Base-by-base conservation (phyloP, 768 basidiomycete species). In the Trametes sanguinea region DNA sequence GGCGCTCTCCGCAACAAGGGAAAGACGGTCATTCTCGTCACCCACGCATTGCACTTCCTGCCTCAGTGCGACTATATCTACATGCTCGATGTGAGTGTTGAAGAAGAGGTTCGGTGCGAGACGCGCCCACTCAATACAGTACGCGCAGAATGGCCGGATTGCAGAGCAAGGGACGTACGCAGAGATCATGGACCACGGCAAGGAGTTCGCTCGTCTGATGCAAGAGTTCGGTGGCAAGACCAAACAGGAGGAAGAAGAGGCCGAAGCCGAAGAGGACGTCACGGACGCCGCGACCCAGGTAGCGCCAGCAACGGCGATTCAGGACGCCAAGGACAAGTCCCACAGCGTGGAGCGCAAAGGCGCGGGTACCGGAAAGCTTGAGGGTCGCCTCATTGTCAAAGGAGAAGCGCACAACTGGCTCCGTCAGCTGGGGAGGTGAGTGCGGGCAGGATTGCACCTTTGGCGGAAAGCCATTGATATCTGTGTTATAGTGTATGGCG, bases 331-430 rank as follows among this genome's bases (percentile, higher is more conserved):
- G 66, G 63, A 65, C 39, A 81, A 80, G 67, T 74, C 79, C 2
- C 72, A 76, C 8, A 66, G 68, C 29, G 68, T 70, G 1, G 65
- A 70, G 47, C 68, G 75, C 60, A 59, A 71, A 3, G 81, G 78
- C 4, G 77, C 78, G 0, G 87, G 86, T 0, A 85, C 80, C 0
- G 87, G 86, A 3, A 87, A 83, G 71, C 74, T 86, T 0, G 86
- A 87, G 70, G 88, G 88, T 9, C 79, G 83, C 22, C 76, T 91
- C 29, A 88, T 90, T 52, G 79, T 84, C 4, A 82, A 82, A 83
- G 43, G 89, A 91, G 72, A 78, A 77, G 65, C 78, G 89, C 11
- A 81, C 81, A n/a, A 87, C 84, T 0, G 89, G 88, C 5, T 85
- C 85, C 4, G 81, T 86, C 10, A 78, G 83, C 6, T 76, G 74